Evolutionary conservation across 202 grass and related monocot genomes (phyloP), one percentile per base, ranked within the genome.

Genomic region (Zoysia matrella): DNA sequence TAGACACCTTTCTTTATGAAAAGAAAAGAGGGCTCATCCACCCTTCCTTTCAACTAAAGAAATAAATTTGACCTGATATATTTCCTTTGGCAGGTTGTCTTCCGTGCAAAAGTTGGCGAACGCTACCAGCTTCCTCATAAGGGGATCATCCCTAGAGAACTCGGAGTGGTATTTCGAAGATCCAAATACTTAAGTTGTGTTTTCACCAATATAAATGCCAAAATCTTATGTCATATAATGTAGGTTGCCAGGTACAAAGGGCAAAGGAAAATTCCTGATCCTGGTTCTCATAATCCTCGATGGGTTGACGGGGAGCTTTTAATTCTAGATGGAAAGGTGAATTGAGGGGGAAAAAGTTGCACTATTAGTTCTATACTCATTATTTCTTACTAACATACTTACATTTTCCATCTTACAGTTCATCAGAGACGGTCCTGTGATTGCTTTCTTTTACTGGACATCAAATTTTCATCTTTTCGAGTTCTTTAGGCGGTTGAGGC

Each of bases 261-360:
- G 44, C 92, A 93, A 84, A 90, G 92, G 60, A 90, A 85, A 79
- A 85, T 95, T 79, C 83, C 88, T 65, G 90, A 98, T 85, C 82
- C 89, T 65, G 89, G 87, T 54, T 90, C 80, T 52, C 71, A 91
- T 82, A 98, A 93, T 47, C 86, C 92, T 57, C 74, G 73, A 22
- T 98, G 95, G 95, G 92, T 95, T 84, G 90, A 98, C 16, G 95
- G 95, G 95, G 95, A 95, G 73, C 86, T 98, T 63, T 67, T 98
- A 82, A 90, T 98, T 85, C 86, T 98, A 74, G 92, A 98, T 57
- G 92, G 90, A 74, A 95, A 98, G 90, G 95, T 98, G 66, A 88
- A 82, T 82, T 74, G 60, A 54, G 30, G 52, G 52, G 52, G 57
- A 72, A 47, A 91, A 60, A 41, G 42, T 36, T 1, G 7, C 58